A percentile compares a stretch with the other conserved stretches of the same genome.
Evolutionary conservation across 2,329 filamentous ascomycete species (phyloP).

Genomic region (Elsinoe perseae): DNA sequence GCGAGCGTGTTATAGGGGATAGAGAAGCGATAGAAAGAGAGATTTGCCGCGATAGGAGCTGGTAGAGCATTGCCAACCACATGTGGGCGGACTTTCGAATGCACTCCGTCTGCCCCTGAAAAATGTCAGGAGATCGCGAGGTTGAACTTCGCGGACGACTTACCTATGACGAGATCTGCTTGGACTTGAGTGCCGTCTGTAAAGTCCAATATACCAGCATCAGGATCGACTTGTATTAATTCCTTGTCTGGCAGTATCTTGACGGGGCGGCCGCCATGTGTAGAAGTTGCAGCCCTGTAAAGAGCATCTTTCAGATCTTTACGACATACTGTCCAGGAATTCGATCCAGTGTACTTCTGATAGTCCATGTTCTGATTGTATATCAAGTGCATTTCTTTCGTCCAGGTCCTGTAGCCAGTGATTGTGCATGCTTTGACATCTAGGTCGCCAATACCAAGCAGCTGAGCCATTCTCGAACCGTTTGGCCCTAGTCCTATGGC

Average conservation of each 20-base stretch:
- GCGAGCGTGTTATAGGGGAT: neutral
- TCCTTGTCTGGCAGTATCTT: neutral
- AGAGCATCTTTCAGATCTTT: constrained; percentile 4
- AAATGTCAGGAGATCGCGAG: neutral
- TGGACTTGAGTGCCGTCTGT: neutral
- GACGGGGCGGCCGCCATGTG: neutral
- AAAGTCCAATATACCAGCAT: constrained; percentile 4
- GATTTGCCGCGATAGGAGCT: neutral
- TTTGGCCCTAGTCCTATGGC: constrained; percentile 14
- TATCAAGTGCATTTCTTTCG: neutral
- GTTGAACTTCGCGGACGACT: neutral
- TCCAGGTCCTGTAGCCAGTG: constrained; percentile 12
- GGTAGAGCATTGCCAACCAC: neutral
- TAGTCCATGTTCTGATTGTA: constrained; percentile 12
- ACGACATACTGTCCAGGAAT: constrained; percentile 4
- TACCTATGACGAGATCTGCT: constrained; percentile 6
- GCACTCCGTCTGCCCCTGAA: constrained; percentile 6
- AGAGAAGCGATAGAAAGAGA: constrained; percentile 9
- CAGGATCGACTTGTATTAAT: neutral
- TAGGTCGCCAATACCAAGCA: neutral
- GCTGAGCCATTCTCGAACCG: neutral
- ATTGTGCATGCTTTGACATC: constrained; percentile 10
- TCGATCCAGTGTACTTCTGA: constrained; percentile 8
- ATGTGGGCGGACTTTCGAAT: constrained; percentile 2
- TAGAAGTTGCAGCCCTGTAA: neutral